phyloP scores from a whole-genome alignment of 495 filamentous ascomycete species.

The Parathielavia hyrcaniae region DNA sequence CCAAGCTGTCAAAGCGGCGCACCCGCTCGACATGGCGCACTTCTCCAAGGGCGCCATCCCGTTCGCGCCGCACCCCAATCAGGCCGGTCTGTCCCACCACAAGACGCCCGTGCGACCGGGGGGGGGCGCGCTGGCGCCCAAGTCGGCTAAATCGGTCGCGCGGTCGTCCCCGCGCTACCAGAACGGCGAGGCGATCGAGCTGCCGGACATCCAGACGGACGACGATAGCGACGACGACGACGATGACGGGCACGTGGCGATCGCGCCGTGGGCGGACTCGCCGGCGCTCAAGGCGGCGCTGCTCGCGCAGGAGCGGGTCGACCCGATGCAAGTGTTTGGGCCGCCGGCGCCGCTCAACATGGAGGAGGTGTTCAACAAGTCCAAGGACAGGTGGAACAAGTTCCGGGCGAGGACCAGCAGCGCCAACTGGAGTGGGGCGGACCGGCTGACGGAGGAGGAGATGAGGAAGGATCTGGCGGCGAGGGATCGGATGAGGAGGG shows the following conservation, averaged over 20 bases:
- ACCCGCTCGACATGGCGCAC: slow-evolving; percentile 72
- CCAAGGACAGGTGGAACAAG: slow-evolving; percentile 71
- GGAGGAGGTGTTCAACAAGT: slow-evolving; percentile 88
- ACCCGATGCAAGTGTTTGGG: slow-evolving; percentile 85
- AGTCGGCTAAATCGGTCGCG: slow-evolving; percentile 48
- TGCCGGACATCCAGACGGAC: slow-evolving; percentile 85
- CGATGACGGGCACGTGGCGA: slow-evolving; percentile 45
- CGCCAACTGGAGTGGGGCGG: slow-evolving; percentile 85
- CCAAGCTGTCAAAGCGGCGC: slow-evolving; percentile 54
- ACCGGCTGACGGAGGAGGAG: slow-evolving; percentile 84
- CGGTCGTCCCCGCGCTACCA: slow-evolving; percentile 73
- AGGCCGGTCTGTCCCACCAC: slow-evolving; percentile 42
- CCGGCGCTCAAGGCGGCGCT: slow-evolving; percentile 67
- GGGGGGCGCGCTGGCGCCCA: slow-evolving; percentile 32
- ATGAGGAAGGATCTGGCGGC: slow-evolving; percentile 73
- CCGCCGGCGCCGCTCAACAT: slow-evolving; percentile 78
- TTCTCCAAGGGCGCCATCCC: slow-evolving; percentile 81
- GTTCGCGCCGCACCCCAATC: slow-evolving; percentile 66
- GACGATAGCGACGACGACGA: slow-evolving; percentile 74
- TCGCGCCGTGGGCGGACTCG: slow-evolving; percentile 78
- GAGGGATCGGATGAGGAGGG: slow-evolving; percentile 68
- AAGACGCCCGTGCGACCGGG: slow-evolving; percentile 56
- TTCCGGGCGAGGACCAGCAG: slow-evolving; percentile 85
- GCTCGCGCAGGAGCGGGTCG: slow-evolving; percentile 68
- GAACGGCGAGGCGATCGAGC: slow-evolving; percentile 71